Percentiles rank a stretch among this genome's conserved stretches.
Evolutionary conservation across 75 land plant species (phyloP).

Genomic region (Pseudotsuga menziesii): DNA sequence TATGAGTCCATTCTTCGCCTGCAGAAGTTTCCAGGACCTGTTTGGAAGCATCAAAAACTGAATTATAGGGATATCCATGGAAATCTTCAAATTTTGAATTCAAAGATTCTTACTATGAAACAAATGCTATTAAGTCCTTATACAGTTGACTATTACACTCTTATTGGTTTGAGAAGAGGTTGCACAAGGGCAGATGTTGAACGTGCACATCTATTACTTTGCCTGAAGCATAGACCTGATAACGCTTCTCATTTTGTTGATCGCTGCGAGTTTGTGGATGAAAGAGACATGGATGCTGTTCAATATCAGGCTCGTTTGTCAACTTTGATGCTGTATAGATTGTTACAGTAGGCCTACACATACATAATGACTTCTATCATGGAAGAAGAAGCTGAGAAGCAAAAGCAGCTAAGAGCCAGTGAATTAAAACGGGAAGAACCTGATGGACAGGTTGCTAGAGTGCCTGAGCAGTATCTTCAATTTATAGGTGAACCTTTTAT

Average conservation of each 20-base stretch:
- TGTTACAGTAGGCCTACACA: slow-evolving; percentile 71
- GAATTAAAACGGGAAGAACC: slow-evolving; percentile 9
- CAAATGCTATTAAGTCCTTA: slow-evolving; percentile 20
- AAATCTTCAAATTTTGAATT: slow-evolving; percentile 23
- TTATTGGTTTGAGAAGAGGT: slow-evolving; percentile 58
- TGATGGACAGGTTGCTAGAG: not conserved
- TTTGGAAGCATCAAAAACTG: slow-evolving; percentile 42
- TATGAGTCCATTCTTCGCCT: slow-evolving; percentile 59
- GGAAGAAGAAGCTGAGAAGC: slow-evolving; percentile 63
- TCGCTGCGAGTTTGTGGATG: slow-evolving; percentile 60
- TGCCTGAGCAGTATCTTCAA: not conserved
- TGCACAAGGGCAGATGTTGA: slow-evolving; percentile 69
- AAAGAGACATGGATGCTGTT: slow-evolving; percentile 49
- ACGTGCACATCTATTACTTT: slow-evolving; percentile 51
- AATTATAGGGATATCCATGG: slow-evolving; percentile 49
- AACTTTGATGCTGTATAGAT: slow-evolving; percentile 45
- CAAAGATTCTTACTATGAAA: slow-evolving; percentile 39
- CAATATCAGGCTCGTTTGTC: slow-evolving; percentile 53
- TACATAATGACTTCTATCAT: slow-evolving; percentile 41
- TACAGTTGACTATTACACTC: slow-evolving; percentile 51
- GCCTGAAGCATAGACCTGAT: slow-evolving; percentile 64
- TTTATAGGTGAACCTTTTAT: not conserved
- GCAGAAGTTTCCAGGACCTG: slow-evolving; percentile 57
- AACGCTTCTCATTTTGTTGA: slow-evolving; percentile 53
- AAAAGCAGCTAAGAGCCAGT: slow-evolving; percentile 15